Base-by-base conservation (phyloP, 2,329 filamentous ascomycete species). In the Sarocladiaceae sp. region DNA sequence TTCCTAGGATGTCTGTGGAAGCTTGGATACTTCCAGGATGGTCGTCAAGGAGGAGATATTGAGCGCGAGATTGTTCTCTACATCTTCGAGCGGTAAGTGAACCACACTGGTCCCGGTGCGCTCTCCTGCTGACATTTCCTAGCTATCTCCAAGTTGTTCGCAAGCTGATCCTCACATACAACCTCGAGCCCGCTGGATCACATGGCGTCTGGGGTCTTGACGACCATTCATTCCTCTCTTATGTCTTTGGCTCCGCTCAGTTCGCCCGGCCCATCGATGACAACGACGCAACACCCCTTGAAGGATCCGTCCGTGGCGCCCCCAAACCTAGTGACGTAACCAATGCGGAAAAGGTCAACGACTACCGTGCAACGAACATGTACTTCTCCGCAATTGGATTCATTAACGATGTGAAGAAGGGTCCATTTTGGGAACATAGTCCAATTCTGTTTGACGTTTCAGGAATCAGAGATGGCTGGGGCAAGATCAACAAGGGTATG, bases 401-500 rank as follows among this genome's bases (percentile, higher is more conserved):
- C 75, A 97, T 99, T 66, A 88, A 96, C 68, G 92, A 96, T 64
- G 94, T 99, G 47, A 99, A 99, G 66, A 92, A 79, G 56, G 94
- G 94, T 0, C 93, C 94, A 0, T 99, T 99, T 65, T 97, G 94
- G 92, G 89, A 93, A 61, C 93, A 99, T 66, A 96, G 90, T 58
- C 93, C 93, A 1, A 93, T 96, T 58, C 73, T 99, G 12, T 99
- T 87, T 66, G 92, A 99, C 67, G 90, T 99, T 37, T 96, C 90
- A 0, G 94, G 94, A 11, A 88, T 99, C 57, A 84, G 83, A 59
- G 86, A 87, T 53, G 89, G 94, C n/a, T 99, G 94, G 94, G 94
- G 88, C 31, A 99, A 99, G 75, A 96, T 99, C 63, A 97, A 99
- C 71, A 92, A 92, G 85, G 94, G 94, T 50, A 97, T 99, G 94